phyloP scores from a whole-genome alignment of 139 green algal genomes.

The Pleodorina starrii region DNA sequence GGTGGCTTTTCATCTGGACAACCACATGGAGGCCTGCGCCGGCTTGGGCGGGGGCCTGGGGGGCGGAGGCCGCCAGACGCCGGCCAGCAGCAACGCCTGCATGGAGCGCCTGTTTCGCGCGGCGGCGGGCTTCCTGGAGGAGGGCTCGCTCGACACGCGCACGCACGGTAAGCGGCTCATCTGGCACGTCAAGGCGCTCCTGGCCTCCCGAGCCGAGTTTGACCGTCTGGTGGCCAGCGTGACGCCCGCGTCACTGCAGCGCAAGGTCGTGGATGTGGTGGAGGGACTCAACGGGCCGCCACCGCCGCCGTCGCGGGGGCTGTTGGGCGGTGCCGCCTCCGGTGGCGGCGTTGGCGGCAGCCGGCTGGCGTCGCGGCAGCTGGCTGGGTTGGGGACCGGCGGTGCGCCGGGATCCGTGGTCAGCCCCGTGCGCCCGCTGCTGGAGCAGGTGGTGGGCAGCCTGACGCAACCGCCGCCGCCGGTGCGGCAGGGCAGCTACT shows the following conservation, averaged over 20 bases:
- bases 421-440: neutral
- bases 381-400: neutral
- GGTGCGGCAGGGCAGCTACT: conserved; percentile 36
- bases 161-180: conserved; percentile 86
- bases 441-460: conserved; percentile 26
- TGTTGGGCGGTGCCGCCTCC: neutral
- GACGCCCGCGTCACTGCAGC: conserved; percentile 48
- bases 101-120: conserved; percentile 68
- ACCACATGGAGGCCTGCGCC: conserved; percentile 54
- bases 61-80: conserved; percentile 13
- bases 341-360: neutral
- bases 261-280: conserved; percentile 65
- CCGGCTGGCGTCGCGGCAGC: neutral
- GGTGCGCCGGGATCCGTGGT: neutral
- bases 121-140: conserved; percentile 76
- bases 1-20: conserved; percentile 77
- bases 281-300: conserved; percentile 67
- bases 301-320: conserved; percentile 43
- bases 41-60: conserved; percentile 9
- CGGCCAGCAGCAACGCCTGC: conserved; percentile 48
- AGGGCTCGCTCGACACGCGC: conserved; percentile 77
- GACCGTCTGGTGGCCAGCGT: conserved; percentile 59
- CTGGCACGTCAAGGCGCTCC: conserved; percentile 62
- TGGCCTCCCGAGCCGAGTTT: conserved; percentile 54
- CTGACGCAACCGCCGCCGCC: conserved; percentile 40